Conservation (phyloP, 164 flowering plant species). For the Echeveria elegans region DNA sequence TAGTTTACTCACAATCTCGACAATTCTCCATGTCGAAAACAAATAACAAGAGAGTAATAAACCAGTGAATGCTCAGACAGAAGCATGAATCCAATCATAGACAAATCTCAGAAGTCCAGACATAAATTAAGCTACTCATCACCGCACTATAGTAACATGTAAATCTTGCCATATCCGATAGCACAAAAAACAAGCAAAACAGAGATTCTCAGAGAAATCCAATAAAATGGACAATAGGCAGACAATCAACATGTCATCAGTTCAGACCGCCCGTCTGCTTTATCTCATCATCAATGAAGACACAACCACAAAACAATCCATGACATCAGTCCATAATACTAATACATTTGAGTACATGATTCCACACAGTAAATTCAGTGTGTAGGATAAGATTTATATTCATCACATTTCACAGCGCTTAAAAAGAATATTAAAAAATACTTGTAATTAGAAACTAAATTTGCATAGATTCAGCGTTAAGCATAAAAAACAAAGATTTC, state of each 20-base stretch:
- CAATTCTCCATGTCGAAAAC: no score
- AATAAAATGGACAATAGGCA: no score
- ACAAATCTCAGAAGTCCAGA: constrained; percentile 31
- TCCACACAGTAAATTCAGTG: constrained; percentile 24
- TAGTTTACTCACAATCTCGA: no score
- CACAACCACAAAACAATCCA: no score
- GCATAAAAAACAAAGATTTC: constrained; percentile 44
- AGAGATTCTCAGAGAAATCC: no score
- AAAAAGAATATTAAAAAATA: no score
- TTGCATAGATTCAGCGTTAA: constrained; percentile 41
- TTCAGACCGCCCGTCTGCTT: no score
- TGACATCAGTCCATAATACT: no score
- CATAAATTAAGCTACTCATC: constrained; percentile 41
- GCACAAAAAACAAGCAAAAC: background rate
- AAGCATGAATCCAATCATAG: constrained; percentile 19
- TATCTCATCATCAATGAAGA: no score
- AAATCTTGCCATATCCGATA: background rate
- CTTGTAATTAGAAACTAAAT: no score
- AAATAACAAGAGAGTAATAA: no score
- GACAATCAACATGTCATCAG: no score
- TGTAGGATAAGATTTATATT: constrained; percentile 21
- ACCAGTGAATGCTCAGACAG: constrained; percentile 29
- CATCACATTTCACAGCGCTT: constrained; percentile 36
- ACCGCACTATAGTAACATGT: constrained; percentile 18
- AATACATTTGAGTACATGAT: constrained; percentile 12